A percentile compares a stretch with the other conserved stretches of the same genome.
Conservation (phyloP, 73 alveolate genomes). For the Durusdinium trenchii region DNA sequence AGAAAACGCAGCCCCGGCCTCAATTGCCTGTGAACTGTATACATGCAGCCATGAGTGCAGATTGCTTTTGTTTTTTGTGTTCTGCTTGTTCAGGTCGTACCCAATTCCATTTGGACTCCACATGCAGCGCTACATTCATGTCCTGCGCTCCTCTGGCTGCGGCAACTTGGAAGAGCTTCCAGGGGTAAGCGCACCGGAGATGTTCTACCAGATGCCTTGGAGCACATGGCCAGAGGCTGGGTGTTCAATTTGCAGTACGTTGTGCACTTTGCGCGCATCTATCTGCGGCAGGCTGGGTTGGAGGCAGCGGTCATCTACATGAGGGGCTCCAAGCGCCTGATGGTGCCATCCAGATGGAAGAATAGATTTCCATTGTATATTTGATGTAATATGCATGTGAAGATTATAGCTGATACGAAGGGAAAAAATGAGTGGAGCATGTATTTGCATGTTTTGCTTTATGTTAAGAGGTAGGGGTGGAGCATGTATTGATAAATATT, state of each 20-base stretch:
- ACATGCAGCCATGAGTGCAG: not conserved
- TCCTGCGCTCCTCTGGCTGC: not conserved
- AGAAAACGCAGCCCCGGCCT: not conserved
- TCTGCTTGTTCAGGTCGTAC: not conserved
- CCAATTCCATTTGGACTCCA: not conserved
- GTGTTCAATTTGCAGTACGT: not conserved
- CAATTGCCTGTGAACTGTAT: not conserved
- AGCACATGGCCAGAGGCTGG: not conserved
- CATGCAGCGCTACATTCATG: not conserved
- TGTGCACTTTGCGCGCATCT: too few relatives aligned
- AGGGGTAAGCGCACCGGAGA: not conserved
- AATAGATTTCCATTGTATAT: not conserved
- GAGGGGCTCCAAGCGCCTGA: not conserved
- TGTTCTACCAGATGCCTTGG: not conserved
- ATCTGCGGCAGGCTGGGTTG: too few relatives aligned
- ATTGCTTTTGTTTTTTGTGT: not conserved
- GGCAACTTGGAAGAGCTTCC: not conserved
- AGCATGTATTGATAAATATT: not conserved
- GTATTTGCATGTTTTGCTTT: not conserved
- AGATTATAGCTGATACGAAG: not conserved
- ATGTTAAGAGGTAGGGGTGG: not conserved
- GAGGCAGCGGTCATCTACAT: too few relatives aligned
- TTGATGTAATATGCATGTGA: not conserved
- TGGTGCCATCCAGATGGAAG: not conserved
- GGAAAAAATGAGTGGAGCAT: not conserved